A percentile compares a stretch with the other conserved stretches of the same genome.
Evolutionary conservation across 1,284 basidiomycete genomes (phyloP).

Genomic region (Porodaedalea pini): DNA sequence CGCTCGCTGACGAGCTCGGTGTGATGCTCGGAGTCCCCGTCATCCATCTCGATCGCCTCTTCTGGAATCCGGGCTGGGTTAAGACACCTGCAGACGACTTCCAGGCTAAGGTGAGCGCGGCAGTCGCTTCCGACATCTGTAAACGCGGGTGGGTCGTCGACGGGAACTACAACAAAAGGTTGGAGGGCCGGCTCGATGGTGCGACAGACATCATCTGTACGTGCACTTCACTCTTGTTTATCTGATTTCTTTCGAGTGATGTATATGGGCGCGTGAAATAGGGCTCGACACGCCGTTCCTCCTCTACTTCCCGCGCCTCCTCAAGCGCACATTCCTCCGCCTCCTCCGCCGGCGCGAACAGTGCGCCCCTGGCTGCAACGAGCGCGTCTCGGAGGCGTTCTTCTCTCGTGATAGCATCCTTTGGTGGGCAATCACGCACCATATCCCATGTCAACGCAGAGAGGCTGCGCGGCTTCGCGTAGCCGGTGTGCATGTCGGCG

Average conservation of each 20-base stretch:
- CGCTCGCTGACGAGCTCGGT: conserved; percentile 44
- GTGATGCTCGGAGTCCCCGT: conserved; percentile 42
- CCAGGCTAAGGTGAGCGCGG: conserved; percentile 30
- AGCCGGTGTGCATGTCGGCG: conserved; percentile 28
- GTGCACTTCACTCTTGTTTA: conserved; percentile 23
- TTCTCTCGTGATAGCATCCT: conserved; percentile 54
- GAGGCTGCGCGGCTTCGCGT: conserved; percentile 30
- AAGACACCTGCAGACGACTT: conserved; percentile 37
- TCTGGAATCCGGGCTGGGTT: conserved; percentile 50
- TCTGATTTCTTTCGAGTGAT: neutral
- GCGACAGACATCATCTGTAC: conserved; percentile 61
- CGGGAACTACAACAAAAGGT: conserved; percentile 37
- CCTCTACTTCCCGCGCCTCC: conserved; percentile 54
- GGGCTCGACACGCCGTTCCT: conserved; percentile 63
- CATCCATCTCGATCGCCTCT: conserved; percentile 42
- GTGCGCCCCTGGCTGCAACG: conserved; percentile 54
- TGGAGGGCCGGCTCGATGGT: conserved; percentile 33
- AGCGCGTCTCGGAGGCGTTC: conserved; percentile 40
- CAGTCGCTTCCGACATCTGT: conserved; percentile 27
- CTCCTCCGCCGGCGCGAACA: conserved; percentile 37
- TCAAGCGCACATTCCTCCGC: conserved; percentile 49
- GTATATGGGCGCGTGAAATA: too few relatives aligned
- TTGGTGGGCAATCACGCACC: conserved; percentile 52
- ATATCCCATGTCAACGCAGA: conserved; percentile 31
- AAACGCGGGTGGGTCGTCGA: conserved; percentile 49